Base-by-base conservation (phyloP, 2,329 filamentous ascomycete species). In the Harringtonia aguacate region DNA sequence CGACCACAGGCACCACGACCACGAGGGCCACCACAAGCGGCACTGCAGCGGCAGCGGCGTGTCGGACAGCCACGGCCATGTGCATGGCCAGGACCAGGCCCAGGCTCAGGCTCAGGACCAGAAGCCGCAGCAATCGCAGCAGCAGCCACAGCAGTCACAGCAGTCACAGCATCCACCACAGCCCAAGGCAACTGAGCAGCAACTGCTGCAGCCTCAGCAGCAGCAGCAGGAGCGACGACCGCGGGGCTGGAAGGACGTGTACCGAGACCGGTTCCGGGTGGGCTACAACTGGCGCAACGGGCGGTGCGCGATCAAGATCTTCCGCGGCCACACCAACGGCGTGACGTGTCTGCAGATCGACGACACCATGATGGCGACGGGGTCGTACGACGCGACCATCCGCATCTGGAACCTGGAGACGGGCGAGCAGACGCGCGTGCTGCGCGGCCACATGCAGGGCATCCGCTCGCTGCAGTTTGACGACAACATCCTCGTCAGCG, bases 281-380 rank as follows among this genome's bases (percentile, higher is more conserved):
- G 90, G 92, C 41, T 92, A 83, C 48, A 97, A 97, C 61, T 98
- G 92, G 92, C 94, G 95, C 61, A 88, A 94, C 51, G 90, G 92
- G 4, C 80, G 90, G 31, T 97, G 84, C 64, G 81, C 81, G 8
- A 83, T 86, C 52, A 88, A 83, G 58, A 78, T 84, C 13, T 87
- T 98, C 61, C 82, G 81, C 53, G 90, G 89, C 2, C 72, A 97
- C 61, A 81, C 77, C 12, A 95, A 95, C 58, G 90, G 90, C 33
- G 80, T 92, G 47, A 92, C 67, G 33, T 75, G 66, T 55, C 61
- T 74, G 38, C 73, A 72, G 55, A 73, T 98, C 49, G 86, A 94
- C 53, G 89, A 97, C 52, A 86, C 86, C 53, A 85, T 53, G 50
- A 72, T 98, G 41, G 90, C 88, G 9, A 95, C 90, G 1, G 92